These are phyloP conservation scores for Lasiodiplodia sp. DNA, from an alignment of 2,329 filamentous ascomycete genomes.

Conservation along the genomic window DNA sequence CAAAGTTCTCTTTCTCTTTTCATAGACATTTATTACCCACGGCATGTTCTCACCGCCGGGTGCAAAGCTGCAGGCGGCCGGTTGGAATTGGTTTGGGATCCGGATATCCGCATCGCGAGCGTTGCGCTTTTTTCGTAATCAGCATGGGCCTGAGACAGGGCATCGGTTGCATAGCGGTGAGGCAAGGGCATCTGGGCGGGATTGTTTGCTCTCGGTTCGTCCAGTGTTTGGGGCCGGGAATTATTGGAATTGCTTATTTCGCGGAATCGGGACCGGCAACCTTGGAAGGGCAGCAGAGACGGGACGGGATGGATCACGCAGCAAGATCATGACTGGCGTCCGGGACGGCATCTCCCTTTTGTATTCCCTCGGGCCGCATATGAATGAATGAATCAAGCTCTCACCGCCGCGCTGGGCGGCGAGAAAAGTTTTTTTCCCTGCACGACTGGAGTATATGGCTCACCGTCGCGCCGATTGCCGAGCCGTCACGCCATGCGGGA, in stretches of 20 bases:
- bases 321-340: slow-evolving; percentile 22
- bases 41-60: slow-evolving; percentile 22
- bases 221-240: not conserved
- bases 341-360: slow-evolving; percentile 27
- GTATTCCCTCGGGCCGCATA: slow-evolving; percentile 29
- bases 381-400: slow-evolving; percentile 28
- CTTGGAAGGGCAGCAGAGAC: slow-evolving; percentile 8
- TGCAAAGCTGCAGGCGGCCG: slow-evolving; percentile 20
- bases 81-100: not conserved
- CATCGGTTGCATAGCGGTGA: slow-evolving; percentile 26
- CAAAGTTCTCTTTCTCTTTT: slow-evolving; percentile 35
- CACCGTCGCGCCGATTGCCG: slow-evolving; percentile 17
- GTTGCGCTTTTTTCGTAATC: slow-evolving; percentile 11
- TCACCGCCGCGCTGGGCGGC: slow-evolving; percentile 4
- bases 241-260: slow-evolving; percentile 26
- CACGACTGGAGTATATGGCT: slow-evolving; percentile 4
- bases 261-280: slow-evolving; percentile 24
- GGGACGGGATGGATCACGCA: slow-evolving; percentile 22
- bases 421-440: not conserved
- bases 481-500: slow-evolving; percentile 21
- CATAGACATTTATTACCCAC: slow-evolving; percentile 18
- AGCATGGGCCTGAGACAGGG: slow-evolving; percentile 17
- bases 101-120: slow-evolving; percentile 10
- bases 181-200: slow-evolving; percentile 18
- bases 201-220: slow-evolving; percentile 22